Percentiles rank a stretch among this genome's conserved stretches.
These are phyloP conservation scores for Neofusicoccum parvum DNA, from an alignment of 2,329 filamentous ascomycete genomes.

Conservation along the genomic window DNA sequence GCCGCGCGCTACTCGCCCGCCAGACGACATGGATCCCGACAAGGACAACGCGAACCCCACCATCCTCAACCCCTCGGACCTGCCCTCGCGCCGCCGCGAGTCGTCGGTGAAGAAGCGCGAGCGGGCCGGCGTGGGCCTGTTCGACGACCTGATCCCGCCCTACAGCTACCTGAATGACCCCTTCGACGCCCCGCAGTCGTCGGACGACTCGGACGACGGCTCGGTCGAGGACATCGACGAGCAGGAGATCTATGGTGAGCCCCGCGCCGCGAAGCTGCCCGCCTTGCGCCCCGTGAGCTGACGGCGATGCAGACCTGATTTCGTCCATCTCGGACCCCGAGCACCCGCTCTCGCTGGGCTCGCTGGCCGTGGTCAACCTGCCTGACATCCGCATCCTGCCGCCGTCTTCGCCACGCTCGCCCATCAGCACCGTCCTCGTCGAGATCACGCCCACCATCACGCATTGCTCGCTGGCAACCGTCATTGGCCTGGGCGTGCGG, in stretches of 20 bases:
- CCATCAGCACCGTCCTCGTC: conserved; percentile 76
- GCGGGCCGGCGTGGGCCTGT: conserved; percentile 54
- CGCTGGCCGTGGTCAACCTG: conserved; percentile 93
- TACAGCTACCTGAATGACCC: conserved; percentile 54
- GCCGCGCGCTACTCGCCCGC: neutral
- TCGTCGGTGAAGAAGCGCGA: conserved; percentile 44
- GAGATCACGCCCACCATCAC: conserved; percentile 95
- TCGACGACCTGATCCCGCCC: conserved; percentile 55
- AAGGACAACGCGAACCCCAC: conserved; percentile 86
- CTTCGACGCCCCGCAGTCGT: conserved; percentile 43
- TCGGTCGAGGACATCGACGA: conserved; percentile 85
- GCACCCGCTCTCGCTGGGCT: conserved; percentile 90
- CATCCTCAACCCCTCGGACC: conserved; percentile 82
- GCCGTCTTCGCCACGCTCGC: conserved; percentile 62
- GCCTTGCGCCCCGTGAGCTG: neutral
- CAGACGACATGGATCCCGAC: conserved; percentile 44
- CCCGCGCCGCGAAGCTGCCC: neutral
- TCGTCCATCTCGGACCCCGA: conserved; percentile 95
- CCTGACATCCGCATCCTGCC: conserved; percentile 82
- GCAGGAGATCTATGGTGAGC: conserved; percentile 89
- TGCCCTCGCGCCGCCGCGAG: conserved; percentile 72
- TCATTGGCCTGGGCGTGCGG: conserved; percentile 90
- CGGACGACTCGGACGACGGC: conserved; percentile 56
- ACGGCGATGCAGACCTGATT: conserved; percentile 70
- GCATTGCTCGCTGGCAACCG: conserved; percentile 93